A percentile compares a stretch with the other conserved stretches of the same genome.
Evolutionary conservation across 164 flowering plant species (phyloP).

Genomic region (Nymphaea thermarum): DNA sequence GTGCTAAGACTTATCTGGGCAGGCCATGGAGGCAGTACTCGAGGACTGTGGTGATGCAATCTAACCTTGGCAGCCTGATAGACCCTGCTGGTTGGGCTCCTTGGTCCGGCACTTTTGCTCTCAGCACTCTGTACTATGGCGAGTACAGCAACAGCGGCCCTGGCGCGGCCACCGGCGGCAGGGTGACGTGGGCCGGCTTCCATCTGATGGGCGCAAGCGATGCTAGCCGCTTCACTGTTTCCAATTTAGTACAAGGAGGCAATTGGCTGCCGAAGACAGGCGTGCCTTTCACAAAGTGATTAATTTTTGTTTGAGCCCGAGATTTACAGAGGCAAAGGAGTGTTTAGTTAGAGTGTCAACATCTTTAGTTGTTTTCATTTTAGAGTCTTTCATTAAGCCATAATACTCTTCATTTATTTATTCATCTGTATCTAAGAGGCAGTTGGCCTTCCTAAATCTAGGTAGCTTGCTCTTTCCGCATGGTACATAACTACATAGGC

Average conservation of each 20-base stretch:
- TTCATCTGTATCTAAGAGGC: no score
- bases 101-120: slow-evolving; percentile 8
- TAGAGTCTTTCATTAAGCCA: no score
- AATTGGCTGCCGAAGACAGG: background rate
- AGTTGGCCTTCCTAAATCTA: no score
- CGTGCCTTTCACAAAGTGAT: background rate
- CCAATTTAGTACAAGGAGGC: background rate
- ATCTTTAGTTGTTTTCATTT: no score
- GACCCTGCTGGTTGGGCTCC: slow-evolving; percentile 9
- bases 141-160: slow-evolving; percentile 12
- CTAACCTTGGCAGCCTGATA: slow-evolving; percentile 3
- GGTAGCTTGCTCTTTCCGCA: no score
- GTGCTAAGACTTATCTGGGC: slow-evolving; percentile 9
- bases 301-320: no score
- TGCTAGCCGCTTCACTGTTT: slow-evolving; percentile 2
- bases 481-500: no score
- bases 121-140: slow-evolving; percentile 11
- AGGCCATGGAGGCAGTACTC: slow-evolving; percentile 15
- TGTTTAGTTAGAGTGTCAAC: no score
- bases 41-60: slow-evolving; percentile 9
- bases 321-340: no score
- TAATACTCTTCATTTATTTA: no score
- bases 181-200: slow-evolving; percentile 2
- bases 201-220: slow-evolving; percentile 1
- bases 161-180: slow-evolving; percentile 1